Conservation (phyloP, 331 rosid genomes). For the Cucumis variabilis region DNA sequence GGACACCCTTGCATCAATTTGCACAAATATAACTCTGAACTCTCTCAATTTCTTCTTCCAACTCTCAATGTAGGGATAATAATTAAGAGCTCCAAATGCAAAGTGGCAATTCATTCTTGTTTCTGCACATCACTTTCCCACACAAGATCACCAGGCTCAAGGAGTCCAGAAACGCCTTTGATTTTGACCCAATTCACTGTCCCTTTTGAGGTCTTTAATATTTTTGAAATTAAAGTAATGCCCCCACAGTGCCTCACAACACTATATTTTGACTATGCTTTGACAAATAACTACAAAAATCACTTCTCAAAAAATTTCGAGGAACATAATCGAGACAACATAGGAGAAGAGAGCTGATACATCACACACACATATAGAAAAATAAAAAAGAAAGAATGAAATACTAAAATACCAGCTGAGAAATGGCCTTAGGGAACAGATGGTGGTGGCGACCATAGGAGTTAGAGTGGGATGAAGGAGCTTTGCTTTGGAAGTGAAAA, state of each 20-base stretch:
- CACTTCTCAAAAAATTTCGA: not conserved
- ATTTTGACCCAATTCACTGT: not conserved
- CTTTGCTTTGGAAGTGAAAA: constrained; percentile 74
- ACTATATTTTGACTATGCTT: not conserved
- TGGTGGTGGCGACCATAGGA: constrained; percentile 81
- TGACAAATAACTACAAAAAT: not conserved
- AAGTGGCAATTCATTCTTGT: not conserved
- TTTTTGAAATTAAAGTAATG: not conserved
- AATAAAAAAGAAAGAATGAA: not conserved
- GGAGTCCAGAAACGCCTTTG: not conserved
- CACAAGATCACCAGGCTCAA: not conserved
- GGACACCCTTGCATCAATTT: not conserved
- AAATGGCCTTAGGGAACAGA: constrained; percentile 82
- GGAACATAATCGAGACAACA: not conserved
- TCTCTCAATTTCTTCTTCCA: constrained; percentile 14
- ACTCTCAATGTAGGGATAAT: not conserved
- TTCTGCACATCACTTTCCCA: not conserved
- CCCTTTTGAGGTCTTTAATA: not conserved
- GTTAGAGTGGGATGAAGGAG: constrained; percentile 49
- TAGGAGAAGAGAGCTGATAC: not conserved
- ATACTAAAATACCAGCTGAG: constrained; percentile 63
- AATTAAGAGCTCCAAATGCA: not conserved
- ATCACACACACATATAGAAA: not conserved
- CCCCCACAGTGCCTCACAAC: not conserved
- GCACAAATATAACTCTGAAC: not conserved